Conservation (phyloP, 2,329 filamentous ascomycete genomes). For the Colletotrichum sublineola region DNA sequence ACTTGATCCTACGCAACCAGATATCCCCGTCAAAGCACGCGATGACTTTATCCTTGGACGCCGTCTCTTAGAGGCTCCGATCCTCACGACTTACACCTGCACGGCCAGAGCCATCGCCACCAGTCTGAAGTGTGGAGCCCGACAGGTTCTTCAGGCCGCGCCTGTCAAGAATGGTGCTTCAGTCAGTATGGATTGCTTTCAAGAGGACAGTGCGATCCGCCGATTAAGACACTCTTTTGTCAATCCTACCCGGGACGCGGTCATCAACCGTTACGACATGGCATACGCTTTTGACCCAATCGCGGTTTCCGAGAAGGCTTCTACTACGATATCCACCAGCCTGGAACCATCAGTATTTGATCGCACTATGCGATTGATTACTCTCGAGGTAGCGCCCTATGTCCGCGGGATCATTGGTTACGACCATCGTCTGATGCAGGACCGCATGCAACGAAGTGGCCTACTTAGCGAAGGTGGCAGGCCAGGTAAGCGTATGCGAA, state of each 20-base stretch:
- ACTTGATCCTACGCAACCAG: conserved; percentile 75
- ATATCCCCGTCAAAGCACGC: conserved; percentile 59
- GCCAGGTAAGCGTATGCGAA: conserved; percentile 69
- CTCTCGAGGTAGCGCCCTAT: conserved; percentile 87
- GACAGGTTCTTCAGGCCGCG: conserved; percentile 25
- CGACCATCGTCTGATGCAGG: conserved; percentile 78
- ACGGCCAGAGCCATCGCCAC: conserved; percentile 34
- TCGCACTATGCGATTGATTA: conserved; percentile 74
- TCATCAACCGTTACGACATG: conserved; percentile 65
- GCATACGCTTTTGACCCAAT: conserved; percentile 73
- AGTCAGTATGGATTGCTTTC: conserved; percentile 43
- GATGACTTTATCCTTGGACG: conserved; percentile 67
- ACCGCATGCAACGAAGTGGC: conserved; percentile 70
- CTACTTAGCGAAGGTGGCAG: conserved; percentile 71
- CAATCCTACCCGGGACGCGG: conserved; percentile 39
- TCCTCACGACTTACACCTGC: conserved; percentile 47
- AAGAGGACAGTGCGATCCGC: conserved; percentile 51
- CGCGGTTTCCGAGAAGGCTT: conserved; percentile 62
- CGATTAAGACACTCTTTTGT: conserved; percentile 56
- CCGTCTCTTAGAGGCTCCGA: conserved; percentile 62
- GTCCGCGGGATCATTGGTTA: conserved; percentile 86
- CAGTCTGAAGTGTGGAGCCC: conserved; percentile 35
- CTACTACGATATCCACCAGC: conserved; percentile 51
- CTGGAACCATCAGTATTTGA: conserved; percentile 83
- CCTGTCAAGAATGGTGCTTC: neutral